These are phyloP conservation scores for Aegilops sharonensis DNA, from an alignment of 176 grass and related monocot species.

Conservation along the genomic window DNA sequence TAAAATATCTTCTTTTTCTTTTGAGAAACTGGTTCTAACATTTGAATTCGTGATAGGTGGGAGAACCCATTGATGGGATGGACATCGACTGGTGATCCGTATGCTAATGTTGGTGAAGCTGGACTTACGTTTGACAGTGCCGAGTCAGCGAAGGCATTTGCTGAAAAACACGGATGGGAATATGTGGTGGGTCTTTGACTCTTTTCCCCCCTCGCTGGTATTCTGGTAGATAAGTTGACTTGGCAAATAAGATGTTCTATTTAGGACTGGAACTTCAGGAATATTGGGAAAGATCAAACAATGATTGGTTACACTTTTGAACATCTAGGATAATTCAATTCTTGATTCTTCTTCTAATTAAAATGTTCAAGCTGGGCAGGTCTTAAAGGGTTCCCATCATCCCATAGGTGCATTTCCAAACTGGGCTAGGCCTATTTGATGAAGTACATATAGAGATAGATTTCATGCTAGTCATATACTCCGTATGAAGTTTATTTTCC, in stretches of 20 bases:
- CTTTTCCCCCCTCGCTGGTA: background rate
- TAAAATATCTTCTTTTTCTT: background rate
- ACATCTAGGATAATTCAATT: background rate
- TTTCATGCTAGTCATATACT: background rate
- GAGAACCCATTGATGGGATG: constrained; percentile 99
- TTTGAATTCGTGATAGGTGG: constrained; percentile 68
- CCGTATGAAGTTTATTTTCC: background rate
- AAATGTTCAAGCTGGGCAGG: background rate
- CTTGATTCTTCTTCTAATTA: background rate
- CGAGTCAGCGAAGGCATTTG: constrained; percentile 83
- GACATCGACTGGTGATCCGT: constrained; percentile 98
- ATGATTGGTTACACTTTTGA: constrained; percentile 3
- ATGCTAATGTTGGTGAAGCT: constrained; percentile 96
- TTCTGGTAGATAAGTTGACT: background rate
- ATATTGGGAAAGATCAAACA: background rate
- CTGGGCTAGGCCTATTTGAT: background rate
- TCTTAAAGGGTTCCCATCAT: background rate
- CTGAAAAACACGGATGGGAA: constrained; percentile 93
- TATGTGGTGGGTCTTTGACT: constrained; percentile 61
- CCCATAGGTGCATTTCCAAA: background rate
- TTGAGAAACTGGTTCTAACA: background rate
- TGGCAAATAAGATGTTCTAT: constrained; percentile 25
- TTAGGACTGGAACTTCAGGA: background rate
- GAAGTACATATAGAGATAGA: constrained; percentile 1
- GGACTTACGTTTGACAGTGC: constrained; percentile 71